phyloP scores from a whole-genome alignment of 2,329 filamentous ascomycete species.

The Ceratocystis cubensis region DNA sequence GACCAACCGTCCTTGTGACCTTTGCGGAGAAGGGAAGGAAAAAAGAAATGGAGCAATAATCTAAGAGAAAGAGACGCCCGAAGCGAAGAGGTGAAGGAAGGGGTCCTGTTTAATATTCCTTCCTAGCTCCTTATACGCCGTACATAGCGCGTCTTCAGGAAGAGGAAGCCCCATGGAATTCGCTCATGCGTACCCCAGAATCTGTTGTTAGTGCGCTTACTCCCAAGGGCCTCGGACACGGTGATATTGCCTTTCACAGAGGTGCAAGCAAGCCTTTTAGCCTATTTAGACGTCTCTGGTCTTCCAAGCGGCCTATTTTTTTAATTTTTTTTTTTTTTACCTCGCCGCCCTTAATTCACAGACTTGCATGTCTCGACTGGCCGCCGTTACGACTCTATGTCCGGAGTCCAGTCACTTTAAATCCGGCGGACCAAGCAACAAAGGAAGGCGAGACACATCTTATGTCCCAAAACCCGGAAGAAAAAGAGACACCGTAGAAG shows the following conservation, averaged over 20 bases:
- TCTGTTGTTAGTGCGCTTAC: conserved; percentile 4
- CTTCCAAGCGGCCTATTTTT: not conserved
- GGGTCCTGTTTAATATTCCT: not conserved
- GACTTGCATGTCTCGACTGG: not conserved
- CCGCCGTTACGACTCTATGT: not conserved
- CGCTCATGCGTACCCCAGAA: not conserved
- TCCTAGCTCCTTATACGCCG: too few species aligned
- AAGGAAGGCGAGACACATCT: not conserved
- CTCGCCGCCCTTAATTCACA: not conserved
- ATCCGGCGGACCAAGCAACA: not conserved
- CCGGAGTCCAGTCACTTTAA: not conserved
- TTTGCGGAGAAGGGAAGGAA: not conserved
- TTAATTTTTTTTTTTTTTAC: not conserved
- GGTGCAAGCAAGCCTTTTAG: not conserved
- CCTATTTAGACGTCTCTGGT: not conserved
- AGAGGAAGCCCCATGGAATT: too few species aligned
- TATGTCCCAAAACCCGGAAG: not conserved
- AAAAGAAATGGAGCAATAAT: not conserved
- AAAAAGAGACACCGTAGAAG: conserved; percentile 2
- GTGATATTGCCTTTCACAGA: conserved; percentile 3
- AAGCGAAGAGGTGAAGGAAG: not conserved
- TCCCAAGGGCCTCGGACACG: conserved; percentile 2
- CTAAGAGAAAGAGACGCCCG: not conserved
- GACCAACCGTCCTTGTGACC: not conserved
- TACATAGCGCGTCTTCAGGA: too few species aligned